These are phyloP conservation scores for Ceratobasidium sp. DNA, from an alignment of 1,284 basidiomycete species.

Conservation along the genomic window DNA sequence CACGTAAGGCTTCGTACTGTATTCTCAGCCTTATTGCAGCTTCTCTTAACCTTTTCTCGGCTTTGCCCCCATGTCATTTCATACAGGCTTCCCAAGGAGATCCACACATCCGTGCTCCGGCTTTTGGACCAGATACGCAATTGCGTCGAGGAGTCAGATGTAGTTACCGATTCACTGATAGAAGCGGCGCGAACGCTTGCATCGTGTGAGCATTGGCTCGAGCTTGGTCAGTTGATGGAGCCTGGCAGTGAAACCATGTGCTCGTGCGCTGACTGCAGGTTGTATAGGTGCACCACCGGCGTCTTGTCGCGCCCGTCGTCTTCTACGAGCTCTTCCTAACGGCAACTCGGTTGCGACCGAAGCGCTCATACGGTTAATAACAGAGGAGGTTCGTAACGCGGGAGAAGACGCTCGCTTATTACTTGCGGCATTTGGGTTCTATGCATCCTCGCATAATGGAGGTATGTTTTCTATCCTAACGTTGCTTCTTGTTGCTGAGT, in stretches of 20 bases:
- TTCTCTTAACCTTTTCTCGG: not conserved
- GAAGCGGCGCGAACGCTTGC: slow-evolving; percentile 33
- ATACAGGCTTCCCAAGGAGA: slow-evolving; percentile 29
- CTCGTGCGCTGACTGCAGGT: not conserved
- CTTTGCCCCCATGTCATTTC: not conserved
- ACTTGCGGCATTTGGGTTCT: slow-evolving; percentile 16
- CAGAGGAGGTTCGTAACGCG: slow-evolving; percentile 22
- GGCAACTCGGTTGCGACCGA: slow-evolving; percentile 34
- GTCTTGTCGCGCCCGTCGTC: slow-evolving; percentile 20
- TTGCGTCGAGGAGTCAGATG: slow-evolving; percentile 19
- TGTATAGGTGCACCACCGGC: not conserved
- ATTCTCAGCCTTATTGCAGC: slow-evolving; percentile 5
- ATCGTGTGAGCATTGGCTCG: slow-evolving; percentile 33
- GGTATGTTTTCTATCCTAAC: not conserved
- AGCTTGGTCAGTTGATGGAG: slow-evolving; percentile 17
- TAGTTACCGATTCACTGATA: slow-evolving; percentile 33
- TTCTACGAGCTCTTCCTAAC: slow-evolving; percentile 1
- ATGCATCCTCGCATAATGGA: slow-evolving; percentile 8
- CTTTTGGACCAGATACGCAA: slow-evolving; percentile 32
- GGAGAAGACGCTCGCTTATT: slow-evolving; percentile 31
- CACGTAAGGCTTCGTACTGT: slow-evolving; percentile 33
- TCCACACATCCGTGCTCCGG: slow-evolving; percentile 14
- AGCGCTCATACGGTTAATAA: slow-evolving; percentile 29
- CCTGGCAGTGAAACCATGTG: not conserved
- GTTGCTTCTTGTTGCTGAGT: not conserved